Base-by-base conservation (phyloP, 257 asterid genomes). In the Salvia splendens region DNA sequence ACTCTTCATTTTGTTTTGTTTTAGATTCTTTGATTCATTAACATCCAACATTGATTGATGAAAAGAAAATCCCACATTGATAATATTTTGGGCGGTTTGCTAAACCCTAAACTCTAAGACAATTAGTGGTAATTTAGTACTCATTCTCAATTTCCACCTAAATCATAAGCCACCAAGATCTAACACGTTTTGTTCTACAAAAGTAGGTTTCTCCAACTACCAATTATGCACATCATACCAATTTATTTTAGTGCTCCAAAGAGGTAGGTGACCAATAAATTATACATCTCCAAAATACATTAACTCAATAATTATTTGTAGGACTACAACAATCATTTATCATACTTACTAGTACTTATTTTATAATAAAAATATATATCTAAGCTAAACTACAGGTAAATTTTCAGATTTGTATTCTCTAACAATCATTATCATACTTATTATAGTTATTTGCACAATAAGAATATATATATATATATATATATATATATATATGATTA, bases 161-260 rank as follows among this genome's bases (percentile, higher is more conserved):
- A 54, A 67, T 67, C 40, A 24, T 28, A 41, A 33, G 10, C 33
- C 59, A 49, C 5, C 16, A 5, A 48, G 33, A 33, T 33, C 60
- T 5, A 57, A 70, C 74, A 51, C 68, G 62, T 49, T 70, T 24
- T 59, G 46, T 35, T 15, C 8, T 17, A 45, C 48, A 43, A 1
- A 45, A n/a, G 73, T 42, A 68, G 73, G 59, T 61, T 49, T 61
- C 9, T 2, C 69, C 75, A 38, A 50, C 75, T 48, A 60, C 69
- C 69, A 36, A 11, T 46, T 17, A 10, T 15, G 43, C 67, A 36
- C 14, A 35, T 47, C 14, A 5, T 24, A 51, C 3, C 8, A 48
- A 7, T 36, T 6, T 47, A 3, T 5, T 17, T 9, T 20, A 30
- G 17, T 20, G 15, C 59, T 38, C 16, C 54, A 61, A 28, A 51